Evolutionary conservation across 176 grass and related monocot genomes (phyloP), one percentile per base, ranked within the genome.

Genomic region (Triticum turgidum): DNA sequence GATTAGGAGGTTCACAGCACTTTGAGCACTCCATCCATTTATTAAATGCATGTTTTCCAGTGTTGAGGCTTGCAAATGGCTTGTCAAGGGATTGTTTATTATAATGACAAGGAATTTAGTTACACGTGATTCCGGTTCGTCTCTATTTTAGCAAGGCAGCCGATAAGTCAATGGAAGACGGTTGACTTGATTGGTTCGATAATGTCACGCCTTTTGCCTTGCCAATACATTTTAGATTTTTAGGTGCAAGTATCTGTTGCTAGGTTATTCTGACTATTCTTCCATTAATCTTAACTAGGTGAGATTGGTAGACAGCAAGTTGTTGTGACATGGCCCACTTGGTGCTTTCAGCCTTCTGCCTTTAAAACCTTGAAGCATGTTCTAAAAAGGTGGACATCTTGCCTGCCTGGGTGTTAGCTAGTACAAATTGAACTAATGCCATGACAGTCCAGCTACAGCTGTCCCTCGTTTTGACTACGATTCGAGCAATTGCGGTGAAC

Each of bases 361-460:
- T 51, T 76, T 25, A 52, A 51, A 76, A 76, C 73, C 6, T 76
- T 51, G 47, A 76, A 76, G 73, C 73, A 76, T 20, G 25, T 62
- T 62, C n/a, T 62, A 62, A 22, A 62, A 62, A 58, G 59, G 59
- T 76, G 25, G 25, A 49, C 4, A 52, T 24, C 24, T 52, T 61
- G 15, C 29, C 17, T 54, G 45, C 15, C 45, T 76, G 25, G 13
- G 14, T 14, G 3, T 54, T 54, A 62, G 21, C 54, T 58, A 58
- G 54, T 58, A 58, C 17, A 58, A 21, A 58, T 58, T 58, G 54
- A 58, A 58, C 54, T 58, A 58, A 58, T 20, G 54, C 54, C 54
- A 58, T 58, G 18, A 58, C 54, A 58, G 54, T 58, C 54, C 54
- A 58, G 54, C 54, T 58, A 58, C 17, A 20, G 6, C 6, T 21